Evolutionary conservation across 805 yeast species (phyloP).

Genomic region (Myxozyma neglecta): DNA sequence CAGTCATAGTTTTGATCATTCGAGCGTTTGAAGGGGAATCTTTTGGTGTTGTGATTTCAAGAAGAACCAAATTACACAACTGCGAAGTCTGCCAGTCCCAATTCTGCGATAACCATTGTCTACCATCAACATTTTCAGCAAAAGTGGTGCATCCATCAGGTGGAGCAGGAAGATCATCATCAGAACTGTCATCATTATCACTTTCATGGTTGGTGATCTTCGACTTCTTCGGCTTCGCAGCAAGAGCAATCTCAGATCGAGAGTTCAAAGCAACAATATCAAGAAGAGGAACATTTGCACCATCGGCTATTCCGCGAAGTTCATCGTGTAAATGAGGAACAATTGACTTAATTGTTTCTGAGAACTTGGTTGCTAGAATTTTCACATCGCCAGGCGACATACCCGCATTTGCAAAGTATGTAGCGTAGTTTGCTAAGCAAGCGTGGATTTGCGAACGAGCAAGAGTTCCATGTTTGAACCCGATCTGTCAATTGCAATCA

Average conservation of each 20-base stretch:
- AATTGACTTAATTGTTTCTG: constrained; percentile 36
- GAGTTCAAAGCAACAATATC: constrained; percentile 46
- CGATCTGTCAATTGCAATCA: constrained; percentile 37
- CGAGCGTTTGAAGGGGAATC: constrained; percentile 25
- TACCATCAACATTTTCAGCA: constrained; percentile 35
- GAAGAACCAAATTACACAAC: constrained; percentile 36
- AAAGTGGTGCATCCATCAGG: constrained; percentile 46
- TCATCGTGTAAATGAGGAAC: constrained; percentile 43
- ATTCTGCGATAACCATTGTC: constrained; percentile 41
- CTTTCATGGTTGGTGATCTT: background rate
- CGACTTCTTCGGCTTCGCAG: constrained; percentile 29
- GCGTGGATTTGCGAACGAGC: constrained; percentile 40
- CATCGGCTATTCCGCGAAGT: constrained; percentile 44
- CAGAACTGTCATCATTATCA: constrained; percentile 1
- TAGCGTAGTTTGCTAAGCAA: constrained; percentile 39
- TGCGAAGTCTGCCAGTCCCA: constrained; percentile 47
- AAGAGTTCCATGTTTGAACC: constrained; percentile 41
- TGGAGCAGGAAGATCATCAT: constrained; percentile 17
- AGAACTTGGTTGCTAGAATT: constrained; percentile 36
- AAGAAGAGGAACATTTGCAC: constrained; percentile 39
- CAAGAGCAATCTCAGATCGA: constrained; percentile 44
- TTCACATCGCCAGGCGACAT: constrained; percentile 41
- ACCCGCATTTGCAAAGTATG: constrained; percentile 35
- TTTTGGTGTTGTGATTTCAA: constrained; percentile 34
- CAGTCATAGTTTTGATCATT: constrained; percentile 38